Evolutionary conservation across 306 rosid species (phyloP).

Genomic region (Hippophae rhamnoides): DNA sequence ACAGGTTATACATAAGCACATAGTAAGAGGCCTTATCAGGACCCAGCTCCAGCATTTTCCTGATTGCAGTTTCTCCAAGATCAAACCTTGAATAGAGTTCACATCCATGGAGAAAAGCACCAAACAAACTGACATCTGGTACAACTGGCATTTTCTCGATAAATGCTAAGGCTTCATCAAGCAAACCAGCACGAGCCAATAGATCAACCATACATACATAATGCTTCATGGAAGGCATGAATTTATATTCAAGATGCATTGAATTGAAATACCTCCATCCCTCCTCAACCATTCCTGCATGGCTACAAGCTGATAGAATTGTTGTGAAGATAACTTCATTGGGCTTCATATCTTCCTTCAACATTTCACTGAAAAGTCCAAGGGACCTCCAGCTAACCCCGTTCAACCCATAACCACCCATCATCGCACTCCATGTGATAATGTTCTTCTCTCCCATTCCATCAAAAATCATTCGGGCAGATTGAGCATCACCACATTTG

Average conservation of each 20-base stretch:
- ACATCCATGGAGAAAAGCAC: slow-evolving; percentile 81
- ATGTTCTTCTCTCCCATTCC: slow-evolving; percentile 54
- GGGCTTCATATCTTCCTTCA: slow-evolving; percentile 43
- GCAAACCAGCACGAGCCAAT: slow-evolving; percentile 59
- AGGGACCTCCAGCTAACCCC: slow-evolving; percentile 59
- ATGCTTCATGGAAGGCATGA: slow-evolving; percentile 63
- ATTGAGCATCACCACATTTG: slow-evolving; percentile 63
- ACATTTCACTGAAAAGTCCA: slow-evolving; percentile 49
- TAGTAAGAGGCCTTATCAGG: slow-evolving; percentile 60
- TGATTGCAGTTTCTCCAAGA: slow-evolving; percentile 50
- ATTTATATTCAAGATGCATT: slow-evolving; percentile 41
- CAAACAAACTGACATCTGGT: slow-evolving; percentile 54
- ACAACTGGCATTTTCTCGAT: slow-evolving; percentile 48
- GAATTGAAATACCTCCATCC: slow-evolving; percentile 52
- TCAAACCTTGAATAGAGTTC: slow-evolving; percentile 75
- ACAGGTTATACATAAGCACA: slow-evolving; percentile 62
- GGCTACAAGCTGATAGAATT: slow-evolving; percentile 65
- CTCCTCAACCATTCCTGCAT: slow-evolving; percentile 64
- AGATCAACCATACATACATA: slow-evolving; percentile 73
- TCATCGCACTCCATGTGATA: slow-evolving; percentile 70
- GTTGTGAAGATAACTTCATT: slow-evolving; percentile 56
- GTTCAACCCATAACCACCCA: slow-evolving; percentile 66
- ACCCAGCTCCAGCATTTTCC: slow-evolving; percentile 56
- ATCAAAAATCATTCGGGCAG: slow-evolving; percentile 55
- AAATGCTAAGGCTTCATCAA: slow-evolving; percentile 59